Evolutionary conservation across 2,329 filamentous ascomycete genomes (phyloP), one percentile per base, ranked within the genome.

Genomic region (Endothia cerciana): DNA sequence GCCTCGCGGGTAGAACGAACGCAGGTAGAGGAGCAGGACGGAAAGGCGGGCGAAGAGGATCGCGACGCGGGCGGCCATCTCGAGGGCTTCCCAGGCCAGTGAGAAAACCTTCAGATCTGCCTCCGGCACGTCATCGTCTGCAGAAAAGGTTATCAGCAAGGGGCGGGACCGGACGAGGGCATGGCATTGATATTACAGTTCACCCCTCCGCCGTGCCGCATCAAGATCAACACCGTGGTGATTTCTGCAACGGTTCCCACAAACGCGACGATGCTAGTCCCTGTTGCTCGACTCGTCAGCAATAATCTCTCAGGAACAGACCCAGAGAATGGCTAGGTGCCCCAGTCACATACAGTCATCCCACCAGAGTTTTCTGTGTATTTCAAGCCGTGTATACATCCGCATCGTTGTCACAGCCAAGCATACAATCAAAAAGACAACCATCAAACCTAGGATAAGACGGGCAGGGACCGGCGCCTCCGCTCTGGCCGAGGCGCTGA

Each of bases 1-100:
- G 53, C 82, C 78, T 2, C 81, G 81, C 11, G 84, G 74, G 68
- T 80, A 84, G 65, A 82, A 82, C 3, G 84, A 74, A 4, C 82
- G 81, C 13, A 82, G 76, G 64, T 80, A 74, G 15, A 84, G 72
- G 36, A 72, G 66, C 41, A 73, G 62, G 33, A 73, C 72, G 19
- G 72, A 71, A 25, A 72, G 65, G 55, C 70, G 65, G 33, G 71
- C 71, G 51, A 73, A 72, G 69, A 73, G 71, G 64, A 73, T 73
- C 62, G 69, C 62, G 47, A 70, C 63, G 22, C 72, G 69, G 10
- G 71, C 70, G 36, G 68, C 64, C 68, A 72, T 70, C 59, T 73
- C 71, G 19, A 71, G 47, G 41, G 66, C 69, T n/a, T 70, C 47
- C 65, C 71, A 73, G 17, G 71, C 58, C 43, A 69, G 60, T n/a